Base-by-base conservation (phyloP, 1,284 basidiomycete species). In the Microbotryum saponariae region DNA sequence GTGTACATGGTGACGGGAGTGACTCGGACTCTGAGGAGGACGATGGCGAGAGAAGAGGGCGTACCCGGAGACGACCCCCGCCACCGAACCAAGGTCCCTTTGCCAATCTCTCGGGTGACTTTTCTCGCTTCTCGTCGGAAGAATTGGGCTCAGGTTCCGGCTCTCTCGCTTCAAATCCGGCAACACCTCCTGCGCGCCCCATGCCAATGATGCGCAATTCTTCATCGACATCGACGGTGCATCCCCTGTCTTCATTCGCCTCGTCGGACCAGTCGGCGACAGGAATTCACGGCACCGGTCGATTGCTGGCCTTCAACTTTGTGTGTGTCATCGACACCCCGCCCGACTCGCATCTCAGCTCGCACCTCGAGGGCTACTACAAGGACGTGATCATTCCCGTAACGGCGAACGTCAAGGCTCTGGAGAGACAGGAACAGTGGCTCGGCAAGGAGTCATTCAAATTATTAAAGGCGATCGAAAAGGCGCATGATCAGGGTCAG, bases 261-360 rank as follows among this genome's bases (percentile, higher is more conserved):
- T 68, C 66, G 18, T 63, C 61, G 2, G 61, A 66, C 29, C 59
- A 68, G n/a, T 68, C 66, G 23, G 64, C 65, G 37, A 62, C 56
- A 45, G 65, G 62, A 25, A 59, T 64, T 31, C 45, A 58, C 50
- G 54, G 64, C 21, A 46, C 51, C 18, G 62, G 56, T 9, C 83
- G 84, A 20, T 77, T 93, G 54, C 82, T 86, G 71, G 86, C 84
- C 59, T 94, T 96, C 75, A 89, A 94, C 75, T 80, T 96, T 63
- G 88, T 91, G 10, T 77, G 94, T 60, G 88, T 94, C 10, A 78
- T 93, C 54, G 91, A 96, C 75, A 70, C 69, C 1, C 81, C 89
- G 37, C 91, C 91, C 1, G 91, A 96, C 75, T 88, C 90, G 4
- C 74, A 76, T 48, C 64, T 73, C 8, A 72, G 72, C 51, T 64